Conservation (phyloP, 1,284 basidiomycete genomes). For the Ceratobasidium sp. region DNA sequence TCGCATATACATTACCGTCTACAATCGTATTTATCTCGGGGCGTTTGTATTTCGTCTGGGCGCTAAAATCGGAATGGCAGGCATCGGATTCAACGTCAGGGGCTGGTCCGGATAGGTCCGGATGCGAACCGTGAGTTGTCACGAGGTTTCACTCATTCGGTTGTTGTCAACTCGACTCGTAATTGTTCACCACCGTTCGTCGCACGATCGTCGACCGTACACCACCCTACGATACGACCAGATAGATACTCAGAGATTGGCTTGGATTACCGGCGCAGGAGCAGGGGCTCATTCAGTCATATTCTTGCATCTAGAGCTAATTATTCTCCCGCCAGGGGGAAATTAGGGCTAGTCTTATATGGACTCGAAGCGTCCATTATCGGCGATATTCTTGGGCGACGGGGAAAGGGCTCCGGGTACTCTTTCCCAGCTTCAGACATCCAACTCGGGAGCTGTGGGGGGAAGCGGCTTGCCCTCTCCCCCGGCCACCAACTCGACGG, state of each 20-base stretch:
- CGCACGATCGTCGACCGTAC: no score
- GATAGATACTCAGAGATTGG: no score
- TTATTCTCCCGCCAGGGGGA: no score
- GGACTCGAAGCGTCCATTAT: constrained; percentile 42
- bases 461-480: constrained; percentile 41
- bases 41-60: background rate
- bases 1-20: constrained; percentile 18
- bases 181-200: constrained; percentile 6
- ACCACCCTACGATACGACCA: no score
- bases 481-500: constrained; percentile 43
- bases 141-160: constrained; percentile 36
- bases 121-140: constrained; percentile 23
- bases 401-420: constrained; percentile 9
- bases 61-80: background rate
- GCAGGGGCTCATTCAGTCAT: background rate
- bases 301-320: background rate
- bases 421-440: constrained; percentile 27
- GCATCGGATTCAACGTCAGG: constrained; percentile 11
- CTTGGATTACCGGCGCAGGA: no score
- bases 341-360: constrained; percentile 7
- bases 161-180: background rate
- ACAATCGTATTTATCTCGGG: constrained; percentile 22
- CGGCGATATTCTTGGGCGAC: constrained; percentile 44
- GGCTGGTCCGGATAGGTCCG: background rate
- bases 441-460: constrained; percentile 7